phyloP scores from a whole-genome alignment of 2,329 filamentous ascomycete genomes.

The Chaetomiaceae sp. region DNA sequence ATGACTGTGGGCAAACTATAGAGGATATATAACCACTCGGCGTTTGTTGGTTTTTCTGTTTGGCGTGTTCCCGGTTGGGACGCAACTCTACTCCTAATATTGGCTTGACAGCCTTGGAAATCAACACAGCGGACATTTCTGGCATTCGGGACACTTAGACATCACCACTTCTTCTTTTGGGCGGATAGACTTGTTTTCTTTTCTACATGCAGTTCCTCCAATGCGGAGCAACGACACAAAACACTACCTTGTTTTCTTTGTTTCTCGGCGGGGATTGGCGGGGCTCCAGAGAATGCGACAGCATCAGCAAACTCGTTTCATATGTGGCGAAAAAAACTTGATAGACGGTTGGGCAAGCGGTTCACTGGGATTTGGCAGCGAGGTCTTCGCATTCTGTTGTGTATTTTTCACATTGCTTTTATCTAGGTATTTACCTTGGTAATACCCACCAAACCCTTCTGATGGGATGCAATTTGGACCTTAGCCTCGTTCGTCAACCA shows the following conservation, averaged over 20 bases:
- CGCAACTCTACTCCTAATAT: slow-evolving; percentile 17
- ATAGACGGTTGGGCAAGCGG: background rate
- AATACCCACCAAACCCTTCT: background rate
- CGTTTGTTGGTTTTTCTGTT: slow-evolving; percentile 12
- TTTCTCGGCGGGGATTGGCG: background rate
- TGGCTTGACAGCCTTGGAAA: slow-evolving; percentile 9
- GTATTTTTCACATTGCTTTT: slow-evolving; percentile 4
- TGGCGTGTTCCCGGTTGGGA: slow-evolving; percentile 10
- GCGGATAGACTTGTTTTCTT: slow-evolving; percentile 21
- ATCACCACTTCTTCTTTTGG: slow-evolving; percentile 21
- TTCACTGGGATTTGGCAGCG: background rate
- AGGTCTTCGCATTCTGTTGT: background rate
- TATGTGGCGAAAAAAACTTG: background rate
- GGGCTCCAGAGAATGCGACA: background rate
- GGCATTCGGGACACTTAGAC: slow-evolving; percentile 16
- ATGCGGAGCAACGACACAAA: slow-evolving; percentile 12
- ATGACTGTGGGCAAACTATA: slow-evolving; percentile 19
- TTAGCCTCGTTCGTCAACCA: too few species aligned
- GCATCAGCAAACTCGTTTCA: background rate
- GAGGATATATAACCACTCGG: slow-evolving; percentile 22
- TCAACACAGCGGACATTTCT: background rate
- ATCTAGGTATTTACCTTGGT: background rate
- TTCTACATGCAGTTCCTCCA: background rate
- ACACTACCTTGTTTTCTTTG: slow-evolving; percentile 10
- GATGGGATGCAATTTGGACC: background rate